phyloP scores from a whole-genome alignment of 345 rosid genomes.

The Combretum micranthum region DNA sequence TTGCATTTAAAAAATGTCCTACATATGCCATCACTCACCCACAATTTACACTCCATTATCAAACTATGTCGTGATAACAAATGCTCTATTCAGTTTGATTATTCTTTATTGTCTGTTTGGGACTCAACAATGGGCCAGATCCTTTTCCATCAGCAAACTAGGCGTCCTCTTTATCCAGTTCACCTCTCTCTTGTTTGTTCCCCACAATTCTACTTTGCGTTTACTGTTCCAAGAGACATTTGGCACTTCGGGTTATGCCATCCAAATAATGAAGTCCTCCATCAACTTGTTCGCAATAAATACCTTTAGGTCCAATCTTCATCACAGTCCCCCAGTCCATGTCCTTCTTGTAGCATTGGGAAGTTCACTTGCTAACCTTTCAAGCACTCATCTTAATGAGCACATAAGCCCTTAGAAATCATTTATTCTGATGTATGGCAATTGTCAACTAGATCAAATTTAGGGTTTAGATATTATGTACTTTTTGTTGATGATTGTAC shows the following conservation, averaged over 20 bases:
- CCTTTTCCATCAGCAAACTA: not conserved
- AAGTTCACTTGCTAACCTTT: not conserved
- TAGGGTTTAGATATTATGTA: not conserved
- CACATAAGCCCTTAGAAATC: not conserved
- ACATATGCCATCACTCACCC: not conserved
- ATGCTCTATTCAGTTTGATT: not conserved
- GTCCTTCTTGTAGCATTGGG: not conserved
- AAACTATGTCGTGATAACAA: not conserved
- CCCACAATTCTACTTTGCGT: not conserved
- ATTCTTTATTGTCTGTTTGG: not conserved
- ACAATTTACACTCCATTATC: not conserved
- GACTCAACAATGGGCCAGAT: not conserved
- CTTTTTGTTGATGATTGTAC: conserved; percentile 8
- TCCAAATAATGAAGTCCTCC: not conserved
- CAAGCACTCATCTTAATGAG: not conserved
- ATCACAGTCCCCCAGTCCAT: not conserved
- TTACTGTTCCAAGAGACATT: not conserved
- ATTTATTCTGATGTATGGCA: conserved; percentile 10
- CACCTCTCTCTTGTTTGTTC: not conserved
- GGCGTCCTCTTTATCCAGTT: not conserved
- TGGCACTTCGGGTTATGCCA: conserved; percentile 4
- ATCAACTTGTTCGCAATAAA: not conserved
- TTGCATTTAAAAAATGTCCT: not conserved
- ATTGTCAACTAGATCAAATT: not conserved
- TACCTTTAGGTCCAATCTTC: not conserved